Percentiles rank a stretch among this genome's conserved stretches.
Conservation (phyloP, 2,329 filamentous ascomycete genomes). For the Phialemonium atrogriseum region DNA sequence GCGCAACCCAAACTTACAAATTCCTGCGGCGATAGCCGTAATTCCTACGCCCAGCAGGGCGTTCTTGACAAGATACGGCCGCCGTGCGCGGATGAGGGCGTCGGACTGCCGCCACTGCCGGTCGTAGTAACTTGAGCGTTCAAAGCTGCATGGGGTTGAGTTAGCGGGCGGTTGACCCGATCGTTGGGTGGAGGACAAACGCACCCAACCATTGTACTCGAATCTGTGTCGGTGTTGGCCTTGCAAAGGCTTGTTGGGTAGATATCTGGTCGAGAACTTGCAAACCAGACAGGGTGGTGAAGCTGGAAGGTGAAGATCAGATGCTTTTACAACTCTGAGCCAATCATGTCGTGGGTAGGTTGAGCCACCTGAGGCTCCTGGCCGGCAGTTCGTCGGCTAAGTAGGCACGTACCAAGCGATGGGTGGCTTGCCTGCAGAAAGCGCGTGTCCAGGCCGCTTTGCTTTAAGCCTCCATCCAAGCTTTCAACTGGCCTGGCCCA, state of each 20-base stretch:
- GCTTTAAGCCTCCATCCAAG: too few species aligned
- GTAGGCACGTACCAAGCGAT: neutral
- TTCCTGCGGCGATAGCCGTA: conserved; percentile 65
- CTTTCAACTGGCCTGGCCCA: too few species aligned
- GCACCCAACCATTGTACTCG: conserved; percentile 13
- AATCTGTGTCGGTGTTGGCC: too few species aligned
- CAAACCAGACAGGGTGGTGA: neutral
- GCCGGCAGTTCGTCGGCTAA: conserved; percentile 1
- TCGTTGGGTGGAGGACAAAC: conserved; percentile 4
- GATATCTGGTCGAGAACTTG: neutral
- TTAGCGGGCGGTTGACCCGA: neutral
- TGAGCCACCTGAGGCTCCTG: neutral
- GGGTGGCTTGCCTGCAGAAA: neutral
- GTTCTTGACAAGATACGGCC: conserved; percentile 90
- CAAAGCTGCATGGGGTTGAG: conserved; percentile 23
- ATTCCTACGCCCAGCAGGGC: conserved; percentile 70
- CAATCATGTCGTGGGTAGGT: too few species aligned
- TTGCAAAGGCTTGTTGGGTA: too few species aligned
- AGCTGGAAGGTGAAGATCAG: conserved; percentile 2
- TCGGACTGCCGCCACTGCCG: conserved; percentile 76
- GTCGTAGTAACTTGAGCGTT: conserved; percentile 77
- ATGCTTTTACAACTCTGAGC: too few species aligned
- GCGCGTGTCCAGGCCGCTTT: too few species aligned
- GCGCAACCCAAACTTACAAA: conserved; percentile 90
- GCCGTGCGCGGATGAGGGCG: conserved; percentile 82